phyloP scores from a whole-genome alignment of 1,284 basidiomycete genomes.

The Ceratobasidium theobromae region DNA sequence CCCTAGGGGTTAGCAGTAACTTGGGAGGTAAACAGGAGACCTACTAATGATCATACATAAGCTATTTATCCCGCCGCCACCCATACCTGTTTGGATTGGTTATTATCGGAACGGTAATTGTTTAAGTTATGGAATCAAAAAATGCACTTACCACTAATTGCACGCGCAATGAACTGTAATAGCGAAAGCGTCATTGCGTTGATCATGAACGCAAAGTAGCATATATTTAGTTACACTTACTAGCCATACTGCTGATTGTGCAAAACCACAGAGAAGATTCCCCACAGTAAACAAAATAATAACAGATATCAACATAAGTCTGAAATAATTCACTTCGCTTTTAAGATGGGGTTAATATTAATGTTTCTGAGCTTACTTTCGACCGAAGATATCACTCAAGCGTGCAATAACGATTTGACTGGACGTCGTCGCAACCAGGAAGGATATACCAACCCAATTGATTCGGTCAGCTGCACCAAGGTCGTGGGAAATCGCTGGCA shows the following conservation, averaged over 20 bases:
- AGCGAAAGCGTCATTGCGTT: not conserved
- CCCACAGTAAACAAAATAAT: slow-evolving; percentile 27
- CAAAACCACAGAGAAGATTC: slow-evolving; percentile 27
- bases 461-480: slow-evolving; percentile 31
- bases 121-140: too few relatives aligned
- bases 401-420: slow-evolving; percentile 31
- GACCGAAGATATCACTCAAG: slow-evolving; percentile 29
- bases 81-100: slow-evolving; percentile 7
- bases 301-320: slow-evolving; percentile 24
- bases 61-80: slow-evolving; percentile 30
- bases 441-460: slow-evolving; percentile 32
- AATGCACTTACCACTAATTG: slow-evolving; percentile 10
- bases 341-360: not conserved
- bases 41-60: slow-evolving; percentile 30
- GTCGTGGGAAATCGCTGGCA: slow-evolving; percentile 29
- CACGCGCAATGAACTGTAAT: slow-evolving; percentile 18
- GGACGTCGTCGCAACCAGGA: slow-evolving; percentile 24
- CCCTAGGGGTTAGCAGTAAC: too few relatives aligned
- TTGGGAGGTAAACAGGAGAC: too few relatives aligned
- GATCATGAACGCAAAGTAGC: too few relatives aligned
- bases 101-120: not conserved
- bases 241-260: slow-evolving; percentile 27
- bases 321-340: not conserved
- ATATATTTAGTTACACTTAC: slow-evolving; percentile 14
- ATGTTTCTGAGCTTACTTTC: slow-evolving; percentile 26